A percentile compares a stretch with the other conserved stretches of the same genome.
Evolutionary conservation across 495 filamentous ascomycete genomes (phyloP).

Genomic region (Penicillium diatomitis): DNA sequence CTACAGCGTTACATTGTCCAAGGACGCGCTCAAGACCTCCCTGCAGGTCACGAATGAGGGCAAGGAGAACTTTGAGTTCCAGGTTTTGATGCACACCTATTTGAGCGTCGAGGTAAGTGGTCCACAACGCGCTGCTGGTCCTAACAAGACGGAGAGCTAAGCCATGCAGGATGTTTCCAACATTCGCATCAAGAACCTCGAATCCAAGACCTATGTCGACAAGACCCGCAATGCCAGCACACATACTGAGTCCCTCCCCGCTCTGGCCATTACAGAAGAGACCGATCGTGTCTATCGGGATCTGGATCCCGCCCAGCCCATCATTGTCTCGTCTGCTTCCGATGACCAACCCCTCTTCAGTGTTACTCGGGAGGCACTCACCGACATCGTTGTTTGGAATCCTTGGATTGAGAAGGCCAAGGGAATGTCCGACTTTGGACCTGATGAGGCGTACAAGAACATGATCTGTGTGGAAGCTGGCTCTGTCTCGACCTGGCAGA

Average conservation of each 20-base stretch:
- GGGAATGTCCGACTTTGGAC: constrained; percentile 78
- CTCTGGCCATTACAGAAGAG: constrained; percentile 57
- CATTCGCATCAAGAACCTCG: constrained; percentile 61
- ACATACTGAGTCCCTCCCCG: constrained; percentile 45
- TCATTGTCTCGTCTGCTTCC: constrained; percentile 45
- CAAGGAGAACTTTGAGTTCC: constrained; percentile 72
- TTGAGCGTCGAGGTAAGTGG: constrained; percentile 62
- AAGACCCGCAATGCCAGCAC: constrained; percentile 57
- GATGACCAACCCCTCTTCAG: constrained; percentile 55
- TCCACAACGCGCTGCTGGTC: neutral
- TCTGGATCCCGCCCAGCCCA: constrained; percentile 50
- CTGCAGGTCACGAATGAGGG: constrained; percentile 80
- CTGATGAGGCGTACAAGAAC: constrained; percentile 77
- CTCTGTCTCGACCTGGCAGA: constrained; percentile 69
- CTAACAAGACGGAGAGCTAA: neutral
- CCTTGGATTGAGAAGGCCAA: constrained; percentile 81
- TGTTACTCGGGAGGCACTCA: constrained; percentile 69
- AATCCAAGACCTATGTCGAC: constrained; percentile 65
- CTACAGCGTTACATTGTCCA: constrained; percentile 79
- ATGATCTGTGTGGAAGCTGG: constrained; percentile 96
- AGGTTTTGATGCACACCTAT: constrained; percentile 88
- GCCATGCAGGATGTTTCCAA: constrained; percentile 59
- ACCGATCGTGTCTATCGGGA: constrained; percentile 71
- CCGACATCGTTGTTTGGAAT: constrained; percentile 93
- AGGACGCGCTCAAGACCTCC: constrained; percentile 66